Evolutionary conservation across 257 asterid species (phyloP).

Genomic region (Catharanthus roseus): DNA sequence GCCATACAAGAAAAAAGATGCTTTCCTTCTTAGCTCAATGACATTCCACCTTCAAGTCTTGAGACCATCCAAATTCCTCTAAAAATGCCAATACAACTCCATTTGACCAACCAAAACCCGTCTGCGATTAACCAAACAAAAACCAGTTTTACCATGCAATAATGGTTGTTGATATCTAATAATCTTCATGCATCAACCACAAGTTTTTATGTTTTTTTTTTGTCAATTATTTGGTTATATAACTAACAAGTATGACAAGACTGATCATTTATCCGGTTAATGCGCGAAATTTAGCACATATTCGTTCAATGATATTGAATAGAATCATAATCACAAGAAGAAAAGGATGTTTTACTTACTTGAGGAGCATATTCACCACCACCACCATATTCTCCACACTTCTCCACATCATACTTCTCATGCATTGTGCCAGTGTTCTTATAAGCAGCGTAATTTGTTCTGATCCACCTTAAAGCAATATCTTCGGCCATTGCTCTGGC

Average conservation of each 20-base stretch:
- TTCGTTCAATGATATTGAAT: not conserved
- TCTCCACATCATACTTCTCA: slow-evolving; percentile 71
- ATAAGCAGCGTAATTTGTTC: slow-evolving; percentile 63
- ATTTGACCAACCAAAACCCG: slow-evolving; percentile 97
- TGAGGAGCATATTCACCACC: slow-evolving; percentile 94
- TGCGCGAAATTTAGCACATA: not conserved
- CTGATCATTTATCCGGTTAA: not conserved
- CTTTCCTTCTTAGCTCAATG: slow-evolving; percentile 11
- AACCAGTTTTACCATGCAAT: not conserved
- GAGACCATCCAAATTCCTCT: slow-evolving; percentile 92
- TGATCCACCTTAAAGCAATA: slow-evolving; percentile 69
- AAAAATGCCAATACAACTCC: slow-evolving; percentile 79
- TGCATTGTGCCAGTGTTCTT: slow-evolving; percentile 73
- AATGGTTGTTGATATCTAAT: not conserved
- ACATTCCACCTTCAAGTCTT: slow-evolving; percentile 46
- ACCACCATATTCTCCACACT: slow-evolving; percentile 75
- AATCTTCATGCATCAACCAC: not conserved
- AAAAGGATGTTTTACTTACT: slow-evolving; percentile 34
- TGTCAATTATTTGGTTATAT: not conserved
- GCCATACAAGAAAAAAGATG: not conserved
- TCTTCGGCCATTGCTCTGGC: slow-evolving; percentile 50
- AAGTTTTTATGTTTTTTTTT: too few relatives aligned
- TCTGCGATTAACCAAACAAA: slow-evolving; percentile 38
- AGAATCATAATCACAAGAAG: not conserved
- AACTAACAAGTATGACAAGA: not conserved